These are phyloP conservation scores for Penicillium sp. DNA, from an alignment of 2,329 filamentous ascomycete genomes.

Conservation along the genomic window DNA sequence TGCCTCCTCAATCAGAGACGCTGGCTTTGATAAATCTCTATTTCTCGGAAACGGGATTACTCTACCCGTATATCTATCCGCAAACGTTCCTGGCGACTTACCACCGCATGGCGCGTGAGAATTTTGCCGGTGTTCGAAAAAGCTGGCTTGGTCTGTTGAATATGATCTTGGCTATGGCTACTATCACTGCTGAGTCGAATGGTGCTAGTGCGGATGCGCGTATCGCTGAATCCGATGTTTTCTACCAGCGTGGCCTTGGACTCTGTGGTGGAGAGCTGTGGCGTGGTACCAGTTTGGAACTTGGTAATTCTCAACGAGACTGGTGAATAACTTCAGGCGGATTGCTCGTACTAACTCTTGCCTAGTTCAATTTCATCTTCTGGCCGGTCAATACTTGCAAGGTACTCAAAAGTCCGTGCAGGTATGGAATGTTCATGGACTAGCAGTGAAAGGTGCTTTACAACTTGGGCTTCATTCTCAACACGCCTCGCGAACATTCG, in stretches of 20 bases:
- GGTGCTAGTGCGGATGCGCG: constrained; percentile 10
- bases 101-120: constrained; percentile 16
- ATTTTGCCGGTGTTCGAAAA: constrained; percentile 23
- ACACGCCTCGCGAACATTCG: constrained; percentile 36
- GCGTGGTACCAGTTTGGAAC: constrained; percentile 23
- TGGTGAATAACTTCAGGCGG: background rate
- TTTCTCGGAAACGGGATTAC: constrained; percentile 28
- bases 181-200: constrained; percentile 13
- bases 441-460: constrained; percentile 53
- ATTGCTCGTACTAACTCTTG: background rate
- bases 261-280: constrained; percentile 23
- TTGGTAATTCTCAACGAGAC: constrained; percentile 15
- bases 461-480: constrained; percentile 54
- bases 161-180: constrained; percentile 32
- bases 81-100: constrained; percentile 29
- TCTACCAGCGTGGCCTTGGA: constrained; percentile 22
- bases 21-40: constrained; percentile 19
- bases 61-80: constrained; percentile 33
- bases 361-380: constrained; percentile 50
- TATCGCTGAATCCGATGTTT: constrained; percentile 17
- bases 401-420: constrained; percentile 55
- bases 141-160: constrained; percentile 35
- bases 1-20: constrained; percentile 15
- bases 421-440: constrained; percentile 56
- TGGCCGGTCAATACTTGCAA: constrained; percentile 55